These are phyloP conservation scores for Sarocladium kiliense DNA, from an alignment of 2,329 filamentous ascomycete species.

Conservation along the genomic window DNA sequence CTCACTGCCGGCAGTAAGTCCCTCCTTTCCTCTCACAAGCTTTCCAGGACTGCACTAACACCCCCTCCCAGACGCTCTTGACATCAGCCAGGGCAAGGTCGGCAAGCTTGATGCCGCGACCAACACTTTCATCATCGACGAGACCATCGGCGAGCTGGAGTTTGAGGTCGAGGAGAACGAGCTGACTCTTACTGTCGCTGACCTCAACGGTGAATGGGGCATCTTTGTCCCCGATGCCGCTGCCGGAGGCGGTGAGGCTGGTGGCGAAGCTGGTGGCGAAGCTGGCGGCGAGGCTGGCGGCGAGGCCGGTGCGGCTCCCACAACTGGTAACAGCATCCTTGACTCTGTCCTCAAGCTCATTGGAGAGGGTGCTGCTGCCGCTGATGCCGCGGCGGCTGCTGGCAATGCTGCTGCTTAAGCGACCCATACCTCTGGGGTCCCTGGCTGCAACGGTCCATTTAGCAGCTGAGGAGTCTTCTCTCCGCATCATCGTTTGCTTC, in stretches of 20 bases:
- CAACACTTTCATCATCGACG: slow-evolving; percentile 29
- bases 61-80: slow-evolving; percentile 19
- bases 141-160: slow-evolving; percentile 31
- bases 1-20: slow-evolving; percentile 28
- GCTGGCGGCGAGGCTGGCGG: slow-evolving; percentile 1
- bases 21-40: not conserved
- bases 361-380: slow-evolving; percentile 6
- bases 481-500: not conserved
- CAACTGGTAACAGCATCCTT: slow-evolving; percentile 4
- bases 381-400: not conserved
- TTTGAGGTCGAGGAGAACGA: slow-evolving; percentile 38
- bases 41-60: not conserved
- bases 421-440: not conserved
- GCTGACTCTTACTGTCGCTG: slow-evolving; percentile 22
- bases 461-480: not conserved
- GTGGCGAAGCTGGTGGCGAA: slow-evolving; percentile 14
- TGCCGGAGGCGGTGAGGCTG: slow-evolving; percentile 13
- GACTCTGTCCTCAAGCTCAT: slow-evolving; percentile 8
- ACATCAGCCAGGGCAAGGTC: slow-evolving; percentile 30
- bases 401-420: not conserved
- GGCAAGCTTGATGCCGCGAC: slow-evolving; percentile 29
- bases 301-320: not conserved
- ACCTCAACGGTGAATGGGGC: slow-evolving; percentile 28
- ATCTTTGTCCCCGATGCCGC: slow-evolving; percentile 24
- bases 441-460: not conserved